A percentile compares a stretch with the other conserved stretches of the same genome.
These are phyloP conservation scores for Aspergillus fumigatus DNA, from an alignment of 2,329 filamentous ascomycete species.

Conservation along the genomic window DNA sequence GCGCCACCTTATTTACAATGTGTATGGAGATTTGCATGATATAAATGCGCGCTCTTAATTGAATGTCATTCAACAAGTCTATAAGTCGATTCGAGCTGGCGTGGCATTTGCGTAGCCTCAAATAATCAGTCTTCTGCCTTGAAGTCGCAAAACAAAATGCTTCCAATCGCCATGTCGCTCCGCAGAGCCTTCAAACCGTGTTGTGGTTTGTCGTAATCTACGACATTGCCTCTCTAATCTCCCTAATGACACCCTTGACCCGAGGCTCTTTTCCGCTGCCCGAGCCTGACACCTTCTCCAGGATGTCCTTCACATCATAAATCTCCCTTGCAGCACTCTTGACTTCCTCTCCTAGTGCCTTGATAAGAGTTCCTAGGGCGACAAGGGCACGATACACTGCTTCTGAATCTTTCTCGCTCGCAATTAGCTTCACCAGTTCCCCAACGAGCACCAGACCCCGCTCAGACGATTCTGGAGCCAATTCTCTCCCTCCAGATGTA, in stretches of 20 bases:
- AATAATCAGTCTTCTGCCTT: conserved; percentile 7
- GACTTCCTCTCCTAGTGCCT: conserved; percentile 55
- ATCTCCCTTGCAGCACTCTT: conserved; percentile 55
- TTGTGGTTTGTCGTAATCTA: conserved; percentile 1
- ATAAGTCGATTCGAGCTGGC: background rate
- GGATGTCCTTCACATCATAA: conserved; percentile 47
- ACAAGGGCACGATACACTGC: conserved; percentile 78
- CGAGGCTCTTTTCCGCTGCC: conserved; percentile 54
- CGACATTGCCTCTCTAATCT: conserved; percentile 49
- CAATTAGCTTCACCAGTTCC: conserved; percentile 60
- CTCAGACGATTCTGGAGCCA: conserved; percentile 42
- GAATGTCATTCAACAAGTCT: background rate
- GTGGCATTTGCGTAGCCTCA: conserved; percentile 12
- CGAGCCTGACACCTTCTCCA: conserved; percentile 47
- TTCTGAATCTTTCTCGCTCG: conserved; percentile 69
- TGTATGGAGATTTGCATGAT: background rate
- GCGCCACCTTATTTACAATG: background rate
- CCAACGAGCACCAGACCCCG: conserved; percentile 53
- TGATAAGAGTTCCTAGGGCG: conserved; percentile 71
- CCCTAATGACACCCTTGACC: conserved; percentile 55
- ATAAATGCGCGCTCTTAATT: background rate
- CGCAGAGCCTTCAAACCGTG: background rate
- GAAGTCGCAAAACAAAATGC: background rate
- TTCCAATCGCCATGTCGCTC: background rate
- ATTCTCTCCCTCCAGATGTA: conserved; percentile 41